Percentiles rank a stretch among this genome's conserved stretches.
Conservation (phyloP, 495 filamentous ascomycete genomes). For the Pseudoneurospora amorphoporcata region DNA sequence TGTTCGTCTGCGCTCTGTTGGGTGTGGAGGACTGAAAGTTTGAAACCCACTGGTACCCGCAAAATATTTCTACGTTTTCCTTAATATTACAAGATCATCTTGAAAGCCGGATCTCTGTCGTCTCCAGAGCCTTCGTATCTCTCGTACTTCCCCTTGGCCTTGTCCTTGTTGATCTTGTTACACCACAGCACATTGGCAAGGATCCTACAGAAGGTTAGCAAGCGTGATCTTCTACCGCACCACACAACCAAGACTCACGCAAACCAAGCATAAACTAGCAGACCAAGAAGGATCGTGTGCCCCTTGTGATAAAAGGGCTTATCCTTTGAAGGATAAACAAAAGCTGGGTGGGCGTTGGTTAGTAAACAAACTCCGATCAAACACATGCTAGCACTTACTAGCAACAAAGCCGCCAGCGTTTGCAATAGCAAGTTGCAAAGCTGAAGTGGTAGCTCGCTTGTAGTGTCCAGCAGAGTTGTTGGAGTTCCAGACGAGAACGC, state of each 20-base stretch:
- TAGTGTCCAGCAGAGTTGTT: constrained; percentile 40
- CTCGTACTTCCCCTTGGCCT: constrained; percentile 51
- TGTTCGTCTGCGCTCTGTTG: too few species aligned
- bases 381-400: constrained; percentile 6
- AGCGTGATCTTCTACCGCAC: neutral
- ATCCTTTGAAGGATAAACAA: constrained; percentile 46
- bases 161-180: constrained; percentile 55
- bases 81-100: constrained; percentile 41
- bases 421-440: constrained; percentile 37
- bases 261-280: constrained; percentile 54
- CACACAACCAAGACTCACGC: constrained; percentile 38
- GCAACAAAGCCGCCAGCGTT: constrained; percentile 43
- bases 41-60: too few species aligned
- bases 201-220: constrained; percentile 34
- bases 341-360: constrained; percentile 23
- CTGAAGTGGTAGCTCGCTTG: constrained; percentile 34
- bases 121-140: constrained; percentile 48
- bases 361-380: neutral
- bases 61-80: too few species aligned
- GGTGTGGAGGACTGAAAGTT: too few species aligned
- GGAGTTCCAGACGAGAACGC: constrained; percentile 60
- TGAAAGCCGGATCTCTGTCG: constrained; percentile 57
- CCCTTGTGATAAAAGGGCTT: constrained; percentile 39
- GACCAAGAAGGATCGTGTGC: constrained; percentile 48
- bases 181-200: constrained; percentile 55